Conservation (phyloP, 1,284 basidiomycete species). For the Ganoderma lingzhi region DNA sequence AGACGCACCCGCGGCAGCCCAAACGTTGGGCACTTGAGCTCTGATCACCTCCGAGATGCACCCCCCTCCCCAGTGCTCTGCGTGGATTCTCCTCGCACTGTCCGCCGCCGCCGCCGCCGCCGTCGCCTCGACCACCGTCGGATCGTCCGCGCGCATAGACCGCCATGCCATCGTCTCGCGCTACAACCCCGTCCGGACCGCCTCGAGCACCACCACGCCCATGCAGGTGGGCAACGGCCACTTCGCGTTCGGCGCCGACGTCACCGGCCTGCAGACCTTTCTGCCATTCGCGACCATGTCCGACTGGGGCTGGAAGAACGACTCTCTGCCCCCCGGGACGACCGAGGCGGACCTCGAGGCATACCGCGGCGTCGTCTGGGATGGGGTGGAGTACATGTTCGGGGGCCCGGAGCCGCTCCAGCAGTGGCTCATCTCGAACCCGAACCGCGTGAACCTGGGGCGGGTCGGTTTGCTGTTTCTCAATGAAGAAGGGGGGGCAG, state of each 20-base stretch:
- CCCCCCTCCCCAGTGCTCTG: background rate
- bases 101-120: no score
- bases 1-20: background rate
- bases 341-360: slow-evolving; percentile 53
- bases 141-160: slow-evolving; percentile 21
- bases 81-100: background rate
- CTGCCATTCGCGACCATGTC: slow-evolving; percentile 63
- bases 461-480: slow-evolving; percentile 56
- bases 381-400: slow-evolving; percentile 63
- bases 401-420: slow-evolving; percentile 55
- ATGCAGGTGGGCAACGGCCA: slow-evolving; percentile 70
- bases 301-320: slow-evolving; percentile 71
- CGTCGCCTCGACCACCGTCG: no score
- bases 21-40: background rate
- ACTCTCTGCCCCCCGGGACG: slow-evolving; percentile 54
- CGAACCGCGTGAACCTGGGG: slow-evolving; percentile 65
- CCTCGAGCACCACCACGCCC: slow-evolving; percentile 56
- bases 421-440: slow-evolving; percentile 66
- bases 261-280: slow-evolving; percentile 66
- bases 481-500: slow-evolving; percentile 38
- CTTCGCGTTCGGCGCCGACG: slow-evolving; percentile 67
- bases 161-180: slow-evolving; percentile 53
- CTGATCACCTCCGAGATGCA: slow-evolving; percentile 10
- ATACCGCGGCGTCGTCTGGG: slow-evolving; percentile 59
- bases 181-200: slow-evolving; percentile 61